phyloP scores from a whole-genome alignment of 78 protist genomes.

The Mastigamoeba balamuthi region DNA sequence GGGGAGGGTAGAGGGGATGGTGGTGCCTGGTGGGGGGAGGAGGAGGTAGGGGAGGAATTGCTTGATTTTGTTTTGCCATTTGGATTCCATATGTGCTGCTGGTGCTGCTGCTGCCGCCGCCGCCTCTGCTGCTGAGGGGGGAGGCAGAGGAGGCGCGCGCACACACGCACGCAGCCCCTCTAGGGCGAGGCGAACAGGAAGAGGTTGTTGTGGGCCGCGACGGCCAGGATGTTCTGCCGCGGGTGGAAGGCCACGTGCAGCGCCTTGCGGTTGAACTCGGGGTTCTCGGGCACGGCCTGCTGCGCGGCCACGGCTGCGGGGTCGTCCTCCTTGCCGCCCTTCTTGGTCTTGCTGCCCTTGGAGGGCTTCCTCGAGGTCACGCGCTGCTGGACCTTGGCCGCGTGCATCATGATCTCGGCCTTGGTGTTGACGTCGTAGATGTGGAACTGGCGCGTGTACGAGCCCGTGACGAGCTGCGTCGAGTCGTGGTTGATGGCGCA shows the following conservation, averaged over 20 bases:
- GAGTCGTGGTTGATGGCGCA: conserved; percentile 62
- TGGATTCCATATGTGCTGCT: too few relatives aligned
- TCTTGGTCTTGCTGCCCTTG: conserved; percentile 29
- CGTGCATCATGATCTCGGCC: conserved; percentile 40
- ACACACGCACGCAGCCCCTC: too few relatives aligned
- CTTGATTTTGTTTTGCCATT: too few relatives aligned
- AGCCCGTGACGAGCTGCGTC: conserved; percentile 74
- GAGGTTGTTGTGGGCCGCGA: conserved; percentile 48
- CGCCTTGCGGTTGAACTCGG: conserved; percentile 39
- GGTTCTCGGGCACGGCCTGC: background rate
- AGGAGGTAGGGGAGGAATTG: too few relatives aligned
- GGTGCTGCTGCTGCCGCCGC: too few relatives aligned
- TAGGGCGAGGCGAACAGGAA: conserved; percentile 36
- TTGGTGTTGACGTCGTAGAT: conserved; percentile 63
- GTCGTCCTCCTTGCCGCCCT: conserved; percentile 32
- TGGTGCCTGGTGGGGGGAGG: too few relatives aligned
- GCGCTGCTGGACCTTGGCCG: conserved; percentile 23
- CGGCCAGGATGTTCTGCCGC: conserved; percentile 40
- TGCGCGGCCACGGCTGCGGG: conserved; percentile 8
- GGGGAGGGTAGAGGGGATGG: too few relatives aligned
- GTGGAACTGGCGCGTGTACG: conserved; percentile 79
- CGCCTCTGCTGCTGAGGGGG: too few relatives aligned
- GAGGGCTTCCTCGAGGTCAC: conserved; percentile 30
- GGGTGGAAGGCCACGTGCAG: conserved; percentile 54
- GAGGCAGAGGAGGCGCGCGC: too few relatives aligned